phyloP scores from a whole-genome alignment of 495 filamentous ascomycete genomes.

The Penicillium subrubescens region DNA sequence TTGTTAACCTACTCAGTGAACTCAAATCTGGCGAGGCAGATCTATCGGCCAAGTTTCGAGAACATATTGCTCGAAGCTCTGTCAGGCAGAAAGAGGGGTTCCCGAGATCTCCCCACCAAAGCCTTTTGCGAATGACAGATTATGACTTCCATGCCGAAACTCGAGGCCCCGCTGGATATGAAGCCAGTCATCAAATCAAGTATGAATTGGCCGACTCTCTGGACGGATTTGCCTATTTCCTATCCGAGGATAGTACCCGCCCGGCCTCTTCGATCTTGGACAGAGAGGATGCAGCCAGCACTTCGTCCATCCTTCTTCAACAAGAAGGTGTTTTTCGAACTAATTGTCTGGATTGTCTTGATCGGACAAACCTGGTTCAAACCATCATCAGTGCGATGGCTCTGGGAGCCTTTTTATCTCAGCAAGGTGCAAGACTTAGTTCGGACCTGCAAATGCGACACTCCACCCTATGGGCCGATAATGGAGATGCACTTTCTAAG shows the following conservation, averaged over 20 bases:
- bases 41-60: constrained; percentile 73
- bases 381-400: constrained; percentile 93
- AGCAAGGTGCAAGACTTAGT: constrained; percentile 63
- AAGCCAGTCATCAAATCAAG: constrained; percentile 78
- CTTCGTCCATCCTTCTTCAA: constrained; percentile 73
- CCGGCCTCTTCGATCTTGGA: constrained; percentile 18
- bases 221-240: constrained; percentile 85
- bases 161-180: constrained; percentile 82
- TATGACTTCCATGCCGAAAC: constrained; percentile 97
- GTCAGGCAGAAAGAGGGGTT: constrained; percentile 54
- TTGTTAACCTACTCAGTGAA: constrained; percentile 89
- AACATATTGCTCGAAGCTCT: constrained; percentile 71
- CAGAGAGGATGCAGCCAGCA: constrained; percentile 35
- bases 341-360: constrained; percentile 94
- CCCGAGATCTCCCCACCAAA: constrained; percentile 56
- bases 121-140: constrained; percentile 75
- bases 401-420: constrained; percentile 73
- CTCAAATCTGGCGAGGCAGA: constrained; percentile 82
- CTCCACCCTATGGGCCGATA: constrained; percentile 95
- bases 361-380: constrained; percentile 94
- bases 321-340: constrained; percentile 95
- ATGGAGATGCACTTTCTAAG: constrained; percentile 90
- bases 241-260: constrained; percentile 64
- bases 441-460: constrained; percentile 89
- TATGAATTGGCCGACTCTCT: constrained; percentile 72